phyloP scores from a whole-genome alignment of 768 basidiomycete genomes.

The Podaxis sp. region DNA sequence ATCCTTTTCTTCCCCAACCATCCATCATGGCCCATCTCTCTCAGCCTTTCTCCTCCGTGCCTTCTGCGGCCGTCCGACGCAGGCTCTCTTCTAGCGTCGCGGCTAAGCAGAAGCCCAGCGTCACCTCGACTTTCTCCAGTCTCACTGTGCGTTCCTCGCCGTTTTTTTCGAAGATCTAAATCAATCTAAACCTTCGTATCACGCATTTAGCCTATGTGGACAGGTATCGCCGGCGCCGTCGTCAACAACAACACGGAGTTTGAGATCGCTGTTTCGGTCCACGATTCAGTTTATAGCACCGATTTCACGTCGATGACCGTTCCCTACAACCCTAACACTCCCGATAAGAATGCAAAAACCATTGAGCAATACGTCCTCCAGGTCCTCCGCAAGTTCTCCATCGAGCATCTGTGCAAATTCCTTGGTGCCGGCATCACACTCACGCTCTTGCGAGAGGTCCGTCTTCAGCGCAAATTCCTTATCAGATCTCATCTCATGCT shows the following conservation, averaged over 20 bases:
- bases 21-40: slow-evolving; percentile 49
- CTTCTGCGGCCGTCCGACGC: slow-evolving; percentile 62
- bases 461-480: slow-evolving; percentile 18
- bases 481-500: slow-evolving; percentile 23
- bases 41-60: slow-evolving; percentile 57
- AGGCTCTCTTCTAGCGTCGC: slow-evolving; percentile 62
- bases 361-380: slow-evolving; percentile 67
- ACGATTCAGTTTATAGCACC: slow-evolving; percentile 84
- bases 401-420: slow-evolving; percentile 84
- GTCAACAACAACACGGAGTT: slow-evolving; percentile 59
- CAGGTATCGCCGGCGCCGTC: slow-evolving; percentile 67
- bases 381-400: slow-evolving; percentile 69
- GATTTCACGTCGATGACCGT: slow-evolving; percentile 67
- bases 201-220: slow-evolving; percentile 78
- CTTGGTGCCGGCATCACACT: slow-evolving; percentile 80
- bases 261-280: slow-evolving; percentile 77
- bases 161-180: slow-evolving; percentile 12
- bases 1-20: slow-evolving; percentile 25
- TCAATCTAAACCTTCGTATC: slow-evolving; percentile 22
- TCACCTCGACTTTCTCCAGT: slow-evolving; percentile 54
- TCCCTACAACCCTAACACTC: slow-evolving; percentile 48
- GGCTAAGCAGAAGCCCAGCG: slow-evolving; percentile 50
- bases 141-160: slow-evolving; percentile 55
- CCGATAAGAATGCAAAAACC: slow-evolving; percentile 53
- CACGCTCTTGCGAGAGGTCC: slow-evolving; percentile 65